These are phyloP conservation scores for Paramecium biaurelia DNA, from an alignment of 73 alveolate species.

Conservation along the genomic window DNA sequence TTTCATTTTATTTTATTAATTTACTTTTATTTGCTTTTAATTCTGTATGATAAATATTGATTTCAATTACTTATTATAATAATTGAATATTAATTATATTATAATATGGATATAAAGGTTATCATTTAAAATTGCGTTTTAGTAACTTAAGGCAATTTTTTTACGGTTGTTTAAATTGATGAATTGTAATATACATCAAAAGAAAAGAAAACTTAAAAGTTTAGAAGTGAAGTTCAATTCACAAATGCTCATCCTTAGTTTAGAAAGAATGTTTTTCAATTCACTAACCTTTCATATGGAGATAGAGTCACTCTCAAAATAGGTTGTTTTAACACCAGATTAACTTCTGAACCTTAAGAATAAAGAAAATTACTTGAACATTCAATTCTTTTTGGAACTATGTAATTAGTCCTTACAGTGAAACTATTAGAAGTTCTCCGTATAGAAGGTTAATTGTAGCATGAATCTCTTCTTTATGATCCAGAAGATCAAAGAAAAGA, in stretches of 20 bases:
- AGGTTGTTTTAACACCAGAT: conserved; percentile 75
- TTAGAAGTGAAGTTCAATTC: conserved; percentile 71
- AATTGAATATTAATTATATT: background rate
- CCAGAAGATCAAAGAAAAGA: conserved; percentile 72
- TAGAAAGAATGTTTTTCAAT: conserved; percentile 73
- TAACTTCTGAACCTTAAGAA: conserved; percentile 65
- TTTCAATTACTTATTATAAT: background rate
- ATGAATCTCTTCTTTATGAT: conserved; percentile 72
- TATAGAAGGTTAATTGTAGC: conserved; percentile 70
- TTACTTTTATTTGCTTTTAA: background rate
- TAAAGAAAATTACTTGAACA: conserved; percentile 70
- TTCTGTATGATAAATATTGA: background rate
- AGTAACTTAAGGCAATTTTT: conserved; percentile 73
- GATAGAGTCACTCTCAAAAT: conserved; percentile 74
- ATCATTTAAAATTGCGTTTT: conserved; percentile 71
- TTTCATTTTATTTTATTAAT: no score
- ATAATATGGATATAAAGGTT: conserved; percentile 65
- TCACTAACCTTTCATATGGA: conserved; percentile 74
- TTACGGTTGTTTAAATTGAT: conserved; percentile 77
- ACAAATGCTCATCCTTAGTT: conserved; percentile 67
- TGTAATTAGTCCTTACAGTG: conserved; percentile 67
- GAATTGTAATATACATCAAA: conserved; percentile 75
- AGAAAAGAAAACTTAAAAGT: conserved; percentile 73
- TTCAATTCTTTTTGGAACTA: conserved; percentile 73
- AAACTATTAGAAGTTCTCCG: conserved; percentile 74